Conservation (phyloP, 1,284 basidiomycete genomes). For the Microbotryum lychnidis-dioicae region DNA sequence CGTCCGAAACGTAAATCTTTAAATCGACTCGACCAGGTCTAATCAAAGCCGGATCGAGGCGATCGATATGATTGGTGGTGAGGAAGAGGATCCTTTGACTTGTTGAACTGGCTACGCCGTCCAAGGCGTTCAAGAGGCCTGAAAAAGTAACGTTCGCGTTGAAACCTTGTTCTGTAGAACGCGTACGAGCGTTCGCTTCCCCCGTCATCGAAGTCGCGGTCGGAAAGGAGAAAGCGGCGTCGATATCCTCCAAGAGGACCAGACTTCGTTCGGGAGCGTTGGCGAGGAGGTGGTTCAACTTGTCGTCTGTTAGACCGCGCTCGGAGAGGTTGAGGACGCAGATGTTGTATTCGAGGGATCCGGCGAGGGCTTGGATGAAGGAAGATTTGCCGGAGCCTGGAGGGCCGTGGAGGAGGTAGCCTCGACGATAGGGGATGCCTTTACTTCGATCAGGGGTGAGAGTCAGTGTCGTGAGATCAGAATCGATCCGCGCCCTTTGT, state of each 20-base stretch:
- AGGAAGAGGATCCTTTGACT: conserved; percentile 92
- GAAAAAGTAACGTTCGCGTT: conserved; percentile 80
- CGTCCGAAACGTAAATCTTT: conserved; percentile 76
- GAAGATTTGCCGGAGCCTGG: conserved; percentile 98
- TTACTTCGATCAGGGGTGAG: not conserved
- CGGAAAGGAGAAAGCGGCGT: conserved; percentile 85
- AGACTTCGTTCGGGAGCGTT: conserved; percentile 89
- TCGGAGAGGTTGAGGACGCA: conserved; percentile 94
- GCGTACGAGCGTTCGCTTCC: too few species aligned
- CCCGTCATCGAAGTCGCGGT: not conserved
- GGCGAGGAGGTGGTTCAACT: conserved; percentile 84
- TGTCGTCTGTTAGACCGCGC: conserved; percentile 92
- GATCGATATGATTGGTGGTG: conserved; percentile 91
- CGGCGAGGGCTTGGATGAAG: conserved; percentile 95
- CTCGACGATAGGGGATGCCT: conserved; percentile 96
- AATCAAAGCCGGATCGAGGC: conserved; percentile 81
- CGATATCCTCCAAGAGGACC: conserved; percentile 91
- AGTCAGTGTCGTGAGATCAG: not conserved
- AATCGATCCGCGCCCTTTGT: too few species aligned
- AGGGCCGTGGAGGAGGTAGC: conserved; percentile 90
- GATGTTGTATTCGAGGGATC: conserved; percentile 86
- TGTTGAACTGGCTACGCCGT: conserved; percentile 93
- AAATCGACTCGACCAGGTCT: conserved; percentile 91
- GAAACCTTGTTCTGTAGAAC: conserved; percentile 22
- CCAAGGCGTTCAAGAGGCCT: conserved; percentile 91